phyloP scores from a whole-genome alignment of 2,329 filamentous ascomycete species.

The Colletotrichum cereale region DNA sequence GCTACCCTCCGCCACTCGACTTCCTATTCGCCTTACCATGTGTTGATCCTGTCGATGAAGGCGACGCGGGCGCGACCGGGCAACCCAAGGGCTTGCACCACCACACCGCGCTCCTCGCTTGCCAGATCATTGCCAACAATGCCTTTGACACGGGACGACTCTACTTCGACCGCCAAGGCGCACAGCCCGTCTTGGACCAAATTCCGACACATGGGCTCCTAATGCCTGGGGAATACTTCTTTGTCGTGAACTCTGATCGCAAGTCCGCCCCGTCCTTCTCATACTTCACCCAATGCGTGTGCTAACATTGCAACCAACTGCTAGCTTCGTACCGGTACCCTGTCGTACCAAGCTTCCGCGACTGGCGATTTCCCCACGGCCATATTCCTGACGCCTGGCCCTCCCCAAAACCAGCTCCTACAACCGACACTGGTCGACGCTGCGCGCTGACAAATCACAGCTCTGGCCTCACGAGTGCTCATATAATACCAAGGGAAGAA shows the following conservation, averaged over 20 bases:
- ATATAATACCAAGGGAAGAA: constrained; percentile 12
- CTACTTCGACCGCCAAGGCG: constrained; percentile 11
- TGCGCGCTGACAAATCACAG: constrained; percentile 1
- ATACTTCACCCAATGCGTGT: not conserved
- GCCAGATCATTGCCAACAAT: not conserved
- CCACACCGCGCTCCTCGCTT: constrained; percentile 6
- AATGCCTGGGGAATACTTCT: not conserved
- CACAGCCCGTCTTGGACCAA: not conserved
- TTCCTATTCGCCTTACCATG: not conserved
- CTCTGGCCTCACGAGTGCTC: constrained; percentile 2
- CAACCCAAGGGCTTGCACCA: not conserved
- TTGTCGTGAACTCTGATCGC: not conserved
- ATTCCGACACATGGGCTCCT: not conserved
- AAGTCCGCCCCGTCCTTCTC: not conserved
- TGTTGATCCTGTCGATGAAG: not conserved
- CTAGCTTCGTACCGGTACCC: not conserved
- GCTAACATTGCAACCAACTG: not conserved
- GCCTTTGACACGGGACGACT: constrained; percentile 3
- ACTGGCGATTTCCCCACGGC: not conserved
- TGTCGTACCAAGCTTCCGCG: not conserved
- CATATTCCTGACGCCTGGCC: not conserved
- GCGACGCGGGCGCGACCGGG: not conserved
- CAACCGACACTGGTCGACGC: constrained; percentile 1
- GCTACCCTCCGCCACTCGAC: not conserved
- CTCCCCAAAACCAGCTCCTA: not conserved